Evolutionary conservation across 2,329 filamentous ascomycete genomes (phyloP).

Genomic region (Penicillium sp.): DNA sequence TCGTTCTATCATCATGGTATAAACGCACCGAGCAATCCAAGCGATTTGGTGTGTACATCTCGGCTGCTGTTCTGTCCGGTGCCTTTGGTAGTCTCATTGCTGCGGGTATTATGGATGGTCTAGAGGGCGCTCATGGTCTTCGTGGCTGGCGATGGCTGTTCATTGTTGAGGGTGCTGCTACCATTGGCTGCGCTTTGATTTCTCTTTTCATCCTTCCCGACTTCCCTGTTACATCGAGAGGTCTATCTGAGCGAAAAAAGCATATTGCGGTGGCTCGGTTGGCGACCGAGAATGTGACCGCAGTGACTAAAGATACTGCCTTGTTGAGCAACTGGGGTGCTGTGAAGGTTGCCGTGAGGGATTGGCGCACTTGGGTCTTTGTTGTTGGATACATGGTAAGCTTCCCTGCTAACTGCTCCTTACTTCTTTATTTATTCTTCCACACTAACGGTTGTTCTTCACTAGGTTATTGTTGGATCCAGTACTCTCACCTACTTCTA

Average conservation of each 20-base stretch:
- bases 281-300: conserved; percentile 18
- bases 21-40: conserved; percentile 58
- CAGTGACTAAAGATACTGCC: conserved; percentile 12
- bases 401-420: not conserved
- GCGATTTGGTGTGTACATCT: conserved; percentile 58
- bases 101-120: conserved; percentile 49
- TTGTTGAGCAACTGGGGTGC: conserved; percentile 19
- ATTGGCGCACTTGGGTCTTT: conserved; percentile 43
- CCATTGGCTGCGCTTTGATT: conserved; percentile 46
- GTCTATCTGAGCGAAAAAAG: conserved; percentile 34
- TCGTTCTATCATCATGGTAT: conserved; percentile 59
- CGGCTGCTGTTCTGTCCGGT: conserved; percentile 57
- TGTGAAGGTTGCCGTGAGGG: conserved; percentile 13
- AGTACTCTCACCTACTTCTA: conserved; percentile 34
- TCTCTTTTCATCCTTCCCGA: conserved; percentile 51
- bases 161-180: conserved; percentile 47
- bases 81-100: conserved; percentile 55
- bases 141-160: conserved; percentile 56
- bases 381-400: conserved; percentile 44
- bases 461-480: conserved; percentile 39
- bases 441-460: not conserved
- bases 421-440: not conserved
- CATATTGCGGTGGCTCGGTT: conserved; percentile 26
- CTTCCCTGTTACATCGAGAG: conserved; percentile 49
- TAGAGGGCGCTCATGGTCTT: conserved; percentile 48